Evolutionary conservation across 2,329 filamentous ascomycete species (phyloP).

Genomic region (Aspergillus sp.): DNA sequence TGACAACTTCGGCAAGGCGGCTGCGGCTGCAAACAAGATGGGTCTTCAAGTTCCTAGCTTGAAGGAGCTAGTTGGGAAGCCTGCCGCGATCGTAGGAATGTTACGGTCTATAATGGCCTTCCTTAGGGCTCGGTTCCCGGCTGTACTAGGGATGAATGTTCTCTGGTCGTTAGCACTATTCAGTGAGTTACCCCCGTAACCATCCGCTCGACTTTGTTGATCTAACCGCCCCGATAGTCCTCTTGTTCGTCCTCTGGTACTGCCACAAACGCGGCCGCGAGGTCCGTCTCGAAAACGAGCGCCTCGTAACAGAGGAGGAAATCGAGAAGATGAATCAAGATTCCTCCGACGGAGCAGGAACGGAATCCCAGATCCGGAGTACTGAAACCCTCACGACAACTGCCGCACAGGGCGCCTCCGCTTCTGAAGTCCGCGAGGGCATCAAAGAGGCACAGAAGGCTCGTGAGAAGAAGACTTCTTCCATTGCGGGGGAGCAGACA

Average conservation of each 20-base stretch:
- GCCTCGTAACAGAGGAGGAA: slow-evolving; percentile 48
- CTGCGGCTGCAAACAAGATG: slow-evolving; percentile 65
- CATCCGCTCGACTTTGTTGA: not conserved
- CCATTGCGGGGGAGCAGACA: slow-evolving; percentile 13
- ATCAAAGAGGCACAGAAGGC: slow-evolving; percentile 40
- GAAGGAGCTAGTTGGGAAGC: slow-evolving; percentile 78
- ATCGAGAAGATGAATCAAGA: slow-evolving; percentile 41
- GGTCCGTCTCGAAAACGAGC: slow-evolving; percentile 68
- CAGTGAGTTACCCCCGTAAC: slow-evolving; percentile 56
- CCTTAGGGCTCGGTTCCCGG: slow-evolving; percentile 82
- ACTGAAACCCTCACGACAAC: slow-evolving; percentile 43
- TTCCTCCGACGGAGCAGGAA: slow-evolving; percentile 30
- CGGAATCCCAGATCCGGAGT: slow-evolving; percentile 26
- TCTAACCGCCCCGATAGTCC: slow-evolving; percentile 53
- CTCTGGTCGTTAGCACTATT: slow-evolving; percentile 87
- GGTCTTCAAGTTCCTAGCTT: slow-evolving; percentile 68
- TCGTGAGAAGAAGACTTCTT: slow-evolving; percentile 23
- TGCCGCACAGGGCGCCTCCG: slow-evolving; percentile 40
- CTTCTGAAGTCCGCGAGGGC: slow-evolving; percentile 40
- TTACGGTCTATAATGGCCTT: slow-evolving; percentile 89
- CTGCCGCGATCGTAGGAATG: slow-evolving; percentile 81
- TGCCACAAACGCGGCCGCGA: slow-evolving; percentile 94
- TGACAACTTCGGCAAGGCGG: slow-evolving; percentile 50
- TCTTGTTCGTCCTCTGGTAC: slow-evolving; percentile 96
- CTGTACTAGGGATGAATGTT: slow-evolving; percentile 86